phyloP scores from a whole-genome alignment of 176 grass and related monocot species.

The Microstegium vimineum region DNA sequence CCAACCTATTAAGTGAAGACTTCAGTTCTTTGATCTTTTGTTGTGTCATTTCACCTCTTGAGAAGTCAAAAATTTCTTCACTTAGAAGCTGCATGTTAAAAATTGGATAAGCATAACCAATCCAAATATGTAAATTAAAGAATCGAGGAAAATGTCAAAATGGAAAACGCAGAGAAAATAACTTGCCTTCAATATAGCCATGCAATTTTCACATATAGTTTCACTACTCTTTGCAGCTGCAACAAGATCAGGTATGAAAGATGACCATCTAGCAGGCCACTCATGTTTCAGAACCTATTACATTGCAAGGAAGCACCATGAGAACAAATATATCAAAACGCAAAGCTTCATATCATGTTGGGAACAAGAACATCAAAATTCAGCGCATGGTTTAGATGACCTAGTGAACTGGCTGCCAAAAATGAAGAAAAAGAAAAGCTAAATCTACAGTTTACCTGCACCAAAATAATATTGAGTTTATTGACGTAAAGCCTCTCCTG shows the following conservation, averaged over 20 bases:
- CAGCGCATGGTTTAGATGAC: neutral
- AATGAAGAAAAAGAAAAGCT: neutral
- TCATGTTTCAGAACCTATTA: constrained; percentile 93
- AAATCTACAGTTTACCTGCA: constrained; percentile 63
- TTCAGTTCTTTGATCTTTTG: constrained; percentile 99
- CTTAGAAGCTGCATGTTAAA: constrained; percentile 80
- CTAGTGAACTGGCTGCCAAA: constrained; percentile 10
- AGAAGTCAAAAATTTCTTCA: constrained; percentile 99
- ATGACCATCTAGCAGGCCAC: constrained; percentile 94
- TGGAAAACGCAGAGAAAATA: neutral
- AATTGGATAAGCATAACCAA: neutral
- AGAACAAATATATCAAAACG: neutral
- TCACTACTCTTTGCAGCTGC: constrained; percentile 96
- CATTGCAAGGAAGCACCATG: constrained; percentile 12
- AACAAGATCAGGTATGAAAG: constrained; percentile 94
- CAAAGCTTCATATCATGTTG: neutral
- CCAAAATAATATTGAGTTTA: constrained; percentile 98
- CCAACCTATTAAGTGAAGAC: constrained; percentile 91
- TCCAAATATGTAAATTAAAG: neutral
- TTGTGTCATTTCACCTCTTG: constrained; percentile 98
- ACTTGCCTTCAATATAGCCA: constrained; percentile 98
- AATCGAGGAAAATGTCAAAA: neutral
- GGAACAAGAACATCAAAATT: neutral
- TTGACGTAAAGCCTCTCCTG: constrained; percentile 97
- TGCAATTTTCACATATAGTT: constrained; percentile 99